A percentile compares a stretch with the other conserved stretches of the same genome.
phyloP scores from a whole-genome alignment of 139 green algal genomes.

The Astrephomene gubernaculifera region DNA sequence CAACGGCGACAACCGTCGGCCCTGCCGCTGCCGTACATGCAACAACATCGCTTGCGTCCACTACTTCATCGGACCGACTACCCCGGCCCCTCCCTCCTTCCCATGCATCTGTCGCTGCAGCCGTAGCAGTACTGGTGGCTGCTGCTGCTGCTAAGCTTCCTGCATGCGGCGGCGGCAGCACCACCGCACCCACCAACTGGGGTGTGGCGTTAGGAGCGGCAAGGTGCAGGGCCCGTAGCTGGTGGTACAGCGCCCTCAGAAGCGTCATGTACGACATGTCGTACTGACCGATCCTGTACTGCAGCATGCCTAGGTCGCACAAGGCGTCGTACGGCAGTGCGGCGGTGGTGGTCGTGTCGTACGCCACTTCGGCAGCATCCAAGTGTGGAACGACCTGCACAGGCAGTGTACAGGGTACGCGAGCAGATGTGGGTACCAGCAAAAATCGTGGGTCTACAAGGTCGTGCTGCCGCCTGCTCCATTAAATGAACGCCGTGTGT shows the following conservation, averaged over 20 bases:
- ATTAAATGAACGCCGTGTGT: background rate
- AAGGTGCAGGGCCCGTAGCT: background rate
- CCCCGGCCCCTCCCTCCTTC: no score
- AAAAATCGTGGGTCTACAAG: no score
- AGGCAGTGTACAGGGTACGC: background rate
- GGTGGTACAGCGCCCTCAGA: background rate
- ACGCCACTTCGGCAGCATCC: background rate
- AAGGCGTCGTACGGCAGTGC: background rate
- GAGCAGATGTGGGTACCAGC: no score
- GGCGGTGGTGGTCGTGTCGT: background rate
- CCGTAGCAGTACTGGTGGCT: no score
- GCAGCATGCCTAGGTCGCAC: slow-evolving; percentile 2
- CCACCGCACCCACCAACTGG: background rate
- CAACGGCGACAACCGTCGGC: background rate
- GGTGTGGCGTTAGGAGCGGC: background rate
- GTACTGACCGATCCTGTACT: slow-evolving; percentile 19
- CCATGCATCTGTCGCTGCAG: no score
- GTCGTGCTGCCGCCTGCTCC: background rate
- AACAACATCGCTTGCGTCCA: no score
- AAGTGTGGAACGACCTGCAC: background rate
- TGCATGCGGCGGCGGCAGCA: background rate
- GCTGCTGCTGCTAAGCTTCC: background rate
- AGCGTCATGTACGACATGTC: slow-evolving; percentile 3
- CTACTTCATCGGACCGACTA: no score
- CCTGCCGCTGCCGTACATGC: background rate